Evolutionary conservation across 305 asterid species (phyloP).

Genomic region (Vinca major): DNA sequence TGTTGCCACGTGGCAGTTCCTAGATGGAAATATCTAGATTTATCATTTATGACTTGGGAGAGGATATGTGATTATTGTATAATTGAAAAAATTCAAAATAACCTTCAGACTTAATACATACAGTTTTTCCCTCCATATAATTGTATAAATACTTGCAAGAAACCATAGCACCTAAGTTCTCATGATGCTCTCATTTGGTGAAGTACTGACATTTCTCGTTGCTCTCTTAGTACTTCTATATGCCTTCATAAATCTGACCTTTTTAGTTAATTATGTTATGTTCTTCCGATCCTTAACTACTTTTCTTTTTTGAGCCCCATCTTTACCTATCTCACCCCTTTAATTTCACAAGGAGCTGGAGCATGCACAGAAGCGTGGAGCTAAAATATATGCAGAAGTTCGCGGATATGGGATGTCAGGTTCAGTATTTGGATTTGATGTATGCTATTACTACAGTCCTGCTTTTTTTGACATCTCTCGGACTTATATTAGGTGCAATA

Average conservation of each 20-base stretch:
- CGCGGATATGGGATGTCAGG: conserved; percentile 99
- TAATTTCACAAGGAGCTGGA: conserved; percentile 61
- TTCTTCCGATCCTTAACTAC: background rate
- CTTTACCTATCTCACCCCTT: conserved; percentile 1
- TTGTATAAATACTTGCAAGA: background rate
- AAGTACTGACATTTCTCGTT: background rate
- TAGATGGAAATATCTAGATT: background rate
- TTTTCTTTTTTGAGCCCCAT: background rate
- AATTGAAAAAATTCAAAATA: background rate
- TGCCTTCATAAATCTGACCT: background rate
- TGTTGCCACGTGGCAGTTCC: background rate
- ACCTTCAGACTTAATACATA: background rate
- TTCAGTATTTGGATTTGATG: conserved; percentile 19
- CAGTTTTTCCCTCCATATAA: background rate
- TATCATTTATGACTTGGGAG: background rate
- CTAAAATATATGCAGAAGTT: conserved; percentile 76
- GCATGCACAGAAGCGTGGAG: conserved; percentile 87
- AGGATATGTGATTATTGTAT: background rate
- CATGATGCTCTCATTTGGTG: background rate
- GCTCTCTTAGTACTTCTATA: background rate
- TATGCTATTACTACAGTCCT: background rate
- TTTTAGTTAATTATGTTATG: background rate
- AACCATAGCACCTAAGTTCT: background rate
- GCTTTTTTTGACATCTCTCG: background rate
- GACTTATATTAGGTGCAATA: conserved; percentile 12